Conservation (phyloP, 225 moss, liverwort and hornwort genomes). For the Straminergon stramineum region DNA sequence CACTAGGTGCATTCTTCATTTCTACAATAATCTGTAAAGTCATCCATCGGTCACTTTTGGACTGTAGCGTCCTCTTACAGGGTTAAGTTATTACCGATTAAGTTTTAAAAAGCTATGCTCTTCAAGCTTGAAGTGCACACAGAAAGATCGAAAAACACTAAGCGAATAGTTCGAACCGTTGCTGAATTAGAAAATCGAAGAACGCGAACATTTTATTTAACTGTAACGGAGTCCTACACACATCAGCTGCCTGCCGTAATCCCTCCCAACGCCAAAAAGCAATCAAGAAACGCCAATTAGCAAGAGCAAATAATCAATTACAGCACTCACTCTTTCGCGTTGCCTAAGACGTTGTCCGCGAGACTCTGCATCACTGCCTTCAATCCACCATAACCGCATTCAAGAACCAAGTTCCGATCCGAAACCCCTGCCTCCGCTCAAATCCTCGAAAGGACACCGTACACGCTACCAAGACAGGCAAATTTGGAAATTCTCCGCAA, state of each 20-base stretch:
- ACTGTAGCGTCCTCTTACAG: background rate
- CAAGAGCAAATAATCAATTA: background rate
- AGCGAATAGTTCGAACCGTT: background rate
- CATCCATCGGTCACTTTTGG: background rate
- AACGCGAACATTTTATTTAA: background rate
- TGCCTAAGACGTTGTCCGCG: slow-evolving; percentile 38
- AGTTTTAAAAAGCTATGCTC: background rate
- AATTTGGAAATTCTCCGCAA: background rate
- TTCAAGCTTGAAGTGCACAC: background rate
- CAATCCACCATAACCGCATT: background rate
- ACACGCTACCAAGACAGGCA: background rate
- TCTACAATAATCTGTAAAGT: background rate
- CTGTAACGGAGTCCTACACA: background rate
- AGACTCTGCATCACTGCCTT: slow-evolving; percentile 34
- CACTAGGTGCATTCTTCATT: background rate
- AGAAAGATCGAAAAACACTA: background rate
- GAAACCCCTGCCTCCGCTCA: background rate
- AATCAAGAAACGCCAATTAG: background rate
- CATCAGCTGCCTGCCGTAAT: background rate
- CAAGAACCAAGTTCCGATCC: background rate
- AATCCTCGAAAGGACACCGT: background rate
- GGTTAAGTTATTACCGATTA: background rate
- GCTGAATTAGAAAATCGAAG: background rate
- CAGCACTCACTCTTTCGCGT: slow-evolving; percentile 39
- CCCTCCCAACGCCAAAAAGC: background rate